These are phyloP conservation scores for Ophiocordyceps sinensis DNA, from an alignment of 2,329 filamentous ascomycete genomes.

Conservation along the genomic window DNA sequence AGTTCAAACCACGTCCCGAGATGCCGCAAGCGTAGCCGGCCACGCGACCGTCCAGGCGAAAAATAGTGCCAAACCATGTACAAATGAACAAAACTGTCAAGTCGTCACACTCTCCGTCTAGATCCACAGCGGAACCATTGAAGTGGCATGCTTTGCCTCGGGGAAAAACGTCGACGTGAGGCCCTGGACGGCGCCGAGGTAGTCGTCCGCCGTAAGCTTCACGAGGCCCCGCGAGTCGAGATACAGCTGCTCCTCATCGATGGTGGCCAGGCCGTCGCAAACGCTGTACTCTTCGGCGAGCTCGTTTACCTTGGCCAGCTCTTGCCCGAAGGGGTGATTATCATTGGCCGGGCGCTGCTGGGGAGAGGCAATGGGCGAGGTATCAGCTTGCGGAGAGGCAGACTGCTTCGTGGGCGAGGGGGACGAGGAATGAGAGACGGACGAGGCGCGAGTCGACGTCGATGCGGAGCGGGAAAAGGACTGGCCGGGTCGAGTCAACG, in stretches of 20 bases:
- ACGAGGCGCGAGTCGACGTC: constrained; percentile 36
- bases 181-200: constrained; percentile 64
- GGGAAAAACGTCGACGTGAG: constrained; percentile 49
- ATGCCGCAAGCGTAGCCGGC: neutral
- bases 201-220: constrained; percentile 68
- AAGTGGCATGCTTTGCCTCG: constrained; percentile 16
- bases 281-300: constrained; percentile 77
- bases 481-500: constrained; percentile 42
- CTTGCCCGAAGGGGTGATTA: constrained; percentile 69
- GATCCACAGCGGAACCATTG: constrained; percentile 33
- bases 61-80: constrained; percentile 15
- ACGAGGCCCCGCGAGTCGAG: constrained; percentile 56
- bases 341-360: constrained; percentile 23
- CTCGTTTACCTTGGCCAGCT: constrained; percentile 85
- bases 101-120: constrained; percentile 10
- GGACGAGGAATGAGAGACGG: constrained; percentile 24
- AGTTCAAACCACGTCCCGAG: neutral
- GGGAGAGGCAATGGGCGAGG: constrained; percentile 15
- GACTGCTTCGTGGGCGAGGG: constrained; percentile 13
- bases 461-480: constrained; percentile 43
- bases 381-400: constrained; percentile 7
- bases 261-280: constrained; percentile 40
- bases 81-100: constrained; percentile 3
- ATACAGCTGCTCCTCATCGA: constrained; percentile 53
- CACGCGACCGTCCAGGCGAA: neutral